These are phyloP conservation scores for Talaromyces sp. DNA, from an alignment of 2,329 filamentous ascomycete species.

Conservation along the genomic window DNA sequence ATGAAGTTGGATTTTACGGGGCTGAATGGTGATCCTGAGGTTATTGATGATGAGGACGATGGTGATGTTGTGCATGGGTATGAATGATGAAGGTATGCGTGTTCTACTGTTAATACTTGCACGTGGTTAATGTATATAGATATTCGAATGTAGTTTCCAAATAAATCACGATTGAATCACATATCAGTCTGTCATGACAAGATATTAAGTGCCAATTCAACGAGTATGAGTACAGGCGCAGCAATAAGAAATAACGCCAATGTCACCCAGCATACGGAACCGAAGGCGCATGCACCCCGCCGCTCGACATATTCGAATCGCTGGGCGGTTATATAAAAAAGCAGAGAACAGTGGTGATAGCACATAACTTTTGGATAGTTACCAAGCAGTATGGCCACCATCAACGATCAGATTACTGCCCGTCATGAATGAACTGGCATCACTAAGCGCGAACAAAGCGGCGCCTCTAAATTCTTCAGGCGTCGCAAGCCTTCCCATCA, in stretches of 20 bases:
- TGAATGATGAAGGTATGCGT: conserved; percentile 6
- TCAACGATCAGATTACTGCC: conserved; percentile 67
- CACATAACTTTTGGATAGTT: not conserved
- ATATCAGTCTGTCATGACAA: not conserved
- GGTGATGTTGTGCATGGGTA: conserved; percentile 7
- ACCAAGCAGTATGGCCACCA: conserved; percentile 60
- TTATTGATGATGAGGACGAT: not conserved
- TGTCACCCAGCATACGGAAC: not conserved
- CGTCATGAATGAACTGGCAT: conserved; percentile 68
- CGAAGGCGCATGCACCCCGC: not conserved
- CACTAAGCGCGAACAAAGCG: conserved; percentile 63
- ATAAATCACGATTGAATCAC: not conserved
- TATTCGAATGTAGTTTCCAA: not conserved
- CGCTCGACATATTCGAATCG: not conserved
- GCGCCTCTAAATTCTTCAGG: conserved; percentile 62
- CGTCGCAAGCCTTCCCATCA: conserved; percentile 53
- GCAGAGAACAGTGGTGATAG: not conserved
- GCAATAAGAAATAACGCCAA: not conserved
- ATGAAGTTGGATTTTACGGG: conserved; percentile 77
- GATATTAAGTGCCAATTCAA: not conserved
- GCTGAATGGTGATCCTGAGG: conserved; percentile 22
- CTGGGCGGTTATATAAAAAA: not conserved
- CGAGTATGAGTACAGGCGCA: not conserved
- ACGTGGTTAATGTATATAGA: not conserved
- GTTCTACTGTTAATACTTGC: not conserved